Percentiles rank a stretch among this genome's conserved stretches.
Conservation (phyloP, 352 stramenopile species). For the Thalassiosira exigua region DNA sequence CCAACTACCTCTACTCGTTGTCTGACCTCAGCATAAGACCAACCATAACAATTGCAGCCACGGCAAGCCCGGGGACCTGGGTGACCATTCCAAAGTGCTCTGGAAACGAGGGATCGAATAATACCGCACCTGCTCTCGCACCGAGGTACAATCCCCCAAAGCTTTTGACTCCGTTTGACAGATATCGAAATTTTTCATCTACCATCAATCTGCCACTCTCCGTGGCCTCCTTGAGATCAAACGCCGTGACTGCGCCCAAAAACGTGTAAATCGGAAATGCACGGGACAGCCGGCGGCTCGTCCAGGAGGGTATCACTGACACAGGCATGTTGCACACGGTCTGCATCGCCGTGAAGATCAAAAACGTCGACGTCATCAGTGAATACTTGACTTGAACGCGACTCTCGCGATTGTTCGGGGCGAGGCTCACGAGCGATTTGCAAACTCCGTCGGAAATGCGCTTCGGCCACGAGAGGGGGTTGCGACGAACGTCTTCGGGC, state of each 20-base stretch:
- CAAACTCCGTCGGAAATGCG: constrained; percentile 28
- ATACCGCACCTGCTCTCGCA: constrained; percentile 37
- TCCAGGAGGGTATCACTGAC: constrained; percentile 48
- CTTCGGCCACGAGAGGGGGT: constrained; percentile 29
- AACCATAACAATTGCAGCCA: constrained; percentile 42
- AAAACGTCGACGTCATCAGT: constrained; percentile 36
- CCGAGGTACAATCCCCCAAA: constrained; percentile 48
- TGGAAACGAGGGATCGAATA: constrained; percentile 55
- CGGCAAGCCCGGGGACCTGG: constrained; percentile 26
- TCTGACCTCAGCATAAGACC: constrained; percentile 36
- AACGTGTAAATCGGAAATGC: constrained; percentile 44
- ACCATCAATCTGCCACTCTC: constrained; percentile 32
- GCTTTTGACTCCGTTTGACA: constrained; percentile 36
- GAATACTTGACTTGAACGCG: constrained; percentile 54
- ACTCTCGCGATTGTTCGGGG: constrained; percentile 18
- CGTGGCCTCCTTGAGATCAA: constrained; percentile 43
- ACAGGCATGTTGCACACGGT: constrained; percentile 31
- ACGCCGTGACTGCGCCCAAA: constrained; percentile 29
- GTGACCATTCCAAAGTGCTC: constrained; percentile 24
- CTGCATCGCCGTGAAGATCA: constrained; percentile 46
- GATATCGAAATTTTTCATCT: constrained; percentile 18
- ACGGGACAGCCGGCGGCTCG: constrained; percentile 28
- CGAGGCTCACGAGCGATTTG: constrained; percentile 32
- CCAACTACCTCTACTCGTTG: constrained; percentile 29
- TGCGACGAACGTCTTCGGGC: constrained; percentile 28